Base-by-base conservation (phyloP, 2,329 filamentous ascomycete genomes). In the Pyricularia sp. region DNA sequence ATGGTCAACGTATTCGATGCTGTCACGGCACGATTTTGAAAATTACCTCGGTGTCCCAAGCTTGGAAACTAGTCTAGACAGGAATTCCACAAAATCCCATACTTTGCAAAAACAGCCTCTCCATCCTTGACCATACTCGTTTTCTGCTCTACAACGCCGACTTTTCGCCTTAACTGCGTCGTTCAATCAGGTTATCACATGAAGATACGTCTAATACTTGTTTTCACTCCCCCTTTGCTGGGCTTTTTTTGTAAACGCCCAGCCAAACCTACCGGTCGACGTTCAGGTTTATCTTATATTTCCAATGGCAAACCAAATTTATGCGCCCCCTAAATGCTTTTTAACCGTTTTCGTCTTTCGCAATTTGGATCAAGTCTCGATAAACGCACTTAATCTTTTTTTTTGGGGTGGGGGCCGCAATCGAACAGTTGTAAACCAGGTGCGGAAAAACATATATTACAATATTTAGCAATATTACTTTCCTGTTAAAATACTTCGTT, bases 221-320 rank as follows among this genome's bases (percentile, higher is more conserved):
- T 67, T 12, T 26, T 67, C 23, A 9, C 20, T 30, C 26, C 25
- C 25, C 10, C 17, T 9, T 20, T 67, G 20, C n/a, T 42, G 42
- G 25, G 17, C 25, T n/a, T 58, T 12, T 42, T n/a, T 33, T 28
- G 14, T 26, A 5, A 20, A 26, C 10, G 42, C 65, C 4, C 10
- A 67, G 42, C n/a, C 12, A 42, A 12, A 58, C 10, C 58, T 58
- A 30, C 68, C 58, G n/a, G 58, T 30, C 7, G 65, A 69, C 14
- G 20, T 69, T 7, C 68, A 69, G 55, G 30, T 67, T n/a, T 58
- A 69, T 0, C 76, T 77, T 2, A 69, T 78, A 5, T 67, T 74
- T 23, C 74, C 75, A 0, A 72, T 72, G 12, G 17, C 7, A 31
- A 73, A 75, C 55, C 20, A 64, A 17, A 67, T 55, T 17, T 69